Percentiles rank a stretch among this genome's conserved stretches.
These are phyloP conservation scores for Orbilia ellipsospora DNA, from an alignment of 2,329 filamentous ascomycete genomes.

Conservation along the genomic window DNA sequence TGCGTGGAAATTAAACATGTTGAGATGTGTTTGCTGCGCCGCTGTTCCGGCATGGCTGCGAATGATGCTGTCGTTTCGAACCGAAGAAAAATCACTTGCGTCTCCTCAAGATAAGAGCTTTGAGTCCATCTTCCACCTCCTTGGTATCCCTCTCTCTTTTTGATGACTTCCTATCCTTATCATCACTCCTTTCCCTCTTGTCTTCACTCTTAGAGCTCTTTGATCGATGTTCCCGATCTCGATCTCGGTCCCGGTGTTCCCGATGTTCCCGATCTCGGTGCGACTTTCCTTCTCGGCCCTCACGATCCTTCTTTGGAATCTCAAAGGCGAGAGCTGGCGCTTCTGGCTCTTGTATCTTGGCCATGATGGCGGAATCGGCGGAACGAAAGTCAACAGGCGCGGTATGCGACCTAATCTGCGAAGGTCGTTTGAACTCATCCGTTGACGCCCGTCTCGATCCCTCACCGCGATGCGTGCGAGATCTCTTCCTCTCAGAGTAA, in stretches of 20 bases:
- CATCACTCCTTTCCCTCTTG: neutral
- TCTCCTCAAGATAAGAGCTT: slow-evolving; percentile 42
- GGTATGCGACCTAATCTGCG: slow-evolving; percentile 33
- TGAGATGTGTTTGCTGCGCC: slow-evolving; percentile 15
- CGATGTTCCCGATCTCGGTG: neutral
- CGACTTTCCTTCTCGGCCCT: slow-evolving; percentile 9
- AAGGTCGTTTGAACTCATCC: slow-evolving; percentile 26
- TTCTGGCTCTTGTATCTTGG: slow-evolving; percentile 12
- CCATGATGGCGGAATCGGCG: neutral
- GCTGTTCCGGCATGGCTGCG: slow-evolving; percentile 27
- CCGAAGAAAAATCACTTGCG: slow-evolving; percentile 32
- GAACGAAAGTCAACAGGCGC: slow-evolving; percentile 22
- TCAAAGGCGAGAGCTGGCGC: slow-evolving; percentile 45
- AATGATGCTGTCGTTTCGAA: slow-evolving; percentile 28
- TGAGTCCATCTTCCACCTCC: slow-evolving; percentile 31
- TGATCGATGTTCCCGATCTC: neutral
- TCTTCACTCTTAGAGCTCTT: neutral
- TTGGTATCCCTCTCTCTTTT: slow-evolving; percentile 28
- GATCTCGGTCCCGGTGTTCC: slow-evolving; percentile 1
- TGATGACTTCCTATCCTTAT: slow-evolving; percentile 27
- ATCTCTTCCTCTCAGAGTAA: slow-evolving; percentile 15
- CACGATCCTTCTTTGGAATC: slow-evolving; percentile 27
- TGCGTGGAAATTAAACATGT: slow-evolving; percentile 19
- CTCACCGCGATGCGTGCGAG: slow-evolving; percentile 28
- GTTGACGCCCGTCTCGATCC: slow-evolving; percentile 28